Conservation (phyloP, 768 basidiomycete genomes). For the Termitomyces bulborhizus region DNA sequence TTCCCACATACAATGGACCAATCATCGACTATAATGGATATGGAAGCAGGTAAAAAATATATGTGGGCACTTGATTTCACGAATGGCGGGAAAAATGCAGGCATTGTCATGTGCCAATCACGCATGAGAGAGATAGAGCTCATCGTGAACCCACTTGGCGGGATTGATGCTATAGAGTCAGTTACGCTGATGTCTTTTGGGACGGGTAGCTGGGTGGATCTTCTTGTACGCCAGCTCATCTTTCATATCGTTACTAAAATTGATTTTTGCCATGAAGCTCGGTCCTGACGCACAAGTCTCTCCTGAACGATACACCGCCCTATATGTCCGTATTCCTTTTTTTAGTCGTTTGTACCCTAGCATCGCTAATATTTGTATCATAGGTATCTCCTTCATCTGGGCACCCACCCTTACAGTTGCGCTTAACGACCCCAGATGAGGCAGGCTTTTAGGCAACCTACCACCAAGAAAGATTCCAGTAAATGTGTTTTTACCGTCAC, state of each 20-base stretch:
- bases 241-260: conserved; percentile 2
- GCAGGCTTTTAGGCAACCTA: conserved; percentile 65
- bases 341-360: background rate
- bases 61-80: conserved; percentile 76
- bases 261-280: conserved; percentile 32
- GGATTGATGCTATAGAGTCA: conserved; percentile 34
- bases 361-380: background rate
- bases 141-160: conserved; percentile 51
- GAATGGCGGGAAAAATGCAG: conserved; percentile 38
- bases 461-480: conserved; percentile 64
- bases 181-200: conserved; percentile 41
- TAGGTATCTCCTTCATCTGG: conserved; percentile 60
- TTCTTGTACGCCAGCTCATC: conserved; percentile 37
- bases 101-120: conserved; percentile 68
- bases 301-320: conserved; percentile 59
- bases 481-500: conserved; percentile 55
- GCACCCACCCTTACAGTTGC: conserved; percentile 67
- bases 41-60: conserved; percentile 21
- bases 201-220: conserved; percentile 58
- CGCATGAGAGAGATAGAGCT: conserved; percentile 70
- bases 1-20: conserved; percentile 38
- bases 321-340: conserved; percentile 46
- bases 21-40: conserved; percentile 19
- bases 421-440: conserved; percentile 64
- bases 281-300: conserved; percentile 41